Base-by-base conservation (phyloP, 1,139 yeast genomes). In the Zygoascus meyerae region DNA sequence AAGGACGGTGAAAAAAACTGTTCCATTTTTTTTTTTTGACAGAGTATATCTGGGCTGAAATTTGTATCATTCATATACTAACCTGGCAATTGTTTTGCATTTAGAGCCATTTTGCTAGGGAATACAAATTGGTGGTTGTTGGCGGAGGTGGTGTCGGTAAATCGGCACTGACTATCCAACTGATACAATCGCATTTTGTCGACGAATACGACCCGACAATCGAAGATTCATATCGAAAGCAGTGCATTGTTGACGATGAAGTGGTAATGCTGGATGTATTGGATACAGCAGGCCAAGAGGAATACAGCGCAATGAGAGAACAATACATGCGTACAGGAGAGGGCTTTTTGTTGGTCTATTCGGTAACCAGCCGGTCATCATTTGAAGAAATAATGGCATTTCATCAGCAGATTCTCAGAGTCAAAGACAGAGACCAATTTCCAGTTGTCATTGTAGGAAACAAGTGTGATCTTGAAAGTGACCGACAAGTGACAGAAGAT, bases 131-230 rank as follows among this genome's bases (percentile, higher is more conserved):
- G 53, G 96, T 90, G 16, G 97, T 92, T 48, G 95, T 92, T 45
- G 97, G 97, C 49, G 97, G 97, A 40, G 97, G 97, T 67, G 97
- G 96, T 67, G 97, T 92, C 50, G 98, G 98, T 70, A 92, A 92
- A 67, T 85, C 95, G 10, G 97, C 97, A 5, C 73, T 90, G 54
- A 90, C 97, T 47, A 87, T 90, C 56, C 95, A 90, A 45, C 53
- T 59, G 39, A 58, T 60, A 28, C 61, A 57, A 45, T 49, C 86
- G 47, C 95, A 87, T 64, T 90, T 90, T 63, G 95, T 90, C 34
- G 95, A 89, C 65, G 96, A 92, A 61, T 92, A 92, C 61, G 97
- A 92, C 68, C 98, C 98, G 12, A 92, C 98, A 18, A 92, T 92
- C 61, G 98, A 94, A 68, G 98, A 92, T 65, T 86, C 96, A 1